Percentiles rank a stretch among this genome's conserved stretches.
Evolutionary conservation across 208 protist genomes (phyloP).

Genomic region (Phytomonas francai): DNA sequence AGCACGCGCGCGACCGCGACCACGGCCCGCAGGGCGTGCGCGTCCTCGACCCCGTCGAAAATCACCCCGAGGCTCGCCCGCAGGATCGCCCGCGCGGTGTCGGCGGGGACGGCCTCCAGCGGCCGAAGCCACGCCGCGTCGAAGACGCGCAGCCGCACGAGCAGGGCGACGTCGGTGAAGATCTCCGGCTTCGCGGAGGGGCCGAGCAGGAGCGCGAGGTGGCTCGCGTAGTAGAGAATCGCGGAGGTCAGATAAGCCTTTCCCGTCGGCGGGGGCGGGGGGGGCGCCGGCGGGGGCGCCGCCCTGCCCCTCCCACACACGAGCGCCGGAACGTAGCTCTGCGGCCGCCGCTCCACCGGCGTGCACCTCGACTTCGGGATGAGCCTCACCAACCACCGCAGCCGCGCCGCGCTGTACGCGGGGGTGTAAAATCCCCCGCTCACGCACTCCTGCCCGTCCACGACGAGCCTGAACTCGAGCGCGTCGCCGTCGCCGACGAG

Average conservation of each 20-base stretch:
- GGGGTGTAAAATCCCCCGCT: conserved; percentile 22
- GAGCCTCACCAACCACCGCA: conserved; percentile 24
- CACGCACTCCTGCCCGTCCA: conserved; percentile 27
- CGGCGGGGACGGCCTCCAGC: conserved; percentile 28
- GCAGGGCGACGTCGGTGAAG: conserved; percentile 24
- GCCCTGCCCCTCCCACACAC: conserved; percentile 7
- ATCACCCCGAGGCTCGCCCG: conserved; percentile 41
- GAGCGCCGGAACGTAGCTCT: conserved; percentile 31
- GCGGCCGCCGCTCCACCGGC: conserved; percentile 19
- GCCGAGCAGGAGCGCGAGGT: conserved; percentile 53
- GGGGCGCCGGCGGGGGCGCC: not conserved
- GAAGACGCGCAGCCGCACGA: conserved; percentile 47
- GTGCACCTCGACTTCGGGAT: conserved; percentile 13
- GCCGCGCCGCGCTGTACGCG: conserved; percentile 36
- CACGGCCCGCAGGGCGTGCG: conserved; percentile 41
- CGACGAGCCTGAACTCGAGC: conserved; percentile 35
- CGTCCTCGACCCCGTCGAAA: conserved; percentile 23
- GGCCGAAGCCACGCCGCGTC: conserved; percentile 50
- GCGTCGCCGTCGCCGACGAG: conserved; percentile 51
- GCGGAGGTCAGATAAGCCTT: conserved; percentile 37
- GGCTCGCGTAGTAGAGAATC: conserved; percentile 69
- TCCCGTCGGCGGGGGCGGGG: not conserved
- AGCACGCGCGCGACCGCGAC: conserved; percentile 43
- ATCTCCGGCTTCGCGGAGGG: conserved; percentile 24
- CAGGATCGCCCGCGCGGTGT: conserved; percentile 21